Percentiles rank a stretch among this genome's conserved stretches.
Evolutionary conservation across 768 basidiomycete genomes (phyloP).

Genomic region (Auricularia heimuer): DNA sequence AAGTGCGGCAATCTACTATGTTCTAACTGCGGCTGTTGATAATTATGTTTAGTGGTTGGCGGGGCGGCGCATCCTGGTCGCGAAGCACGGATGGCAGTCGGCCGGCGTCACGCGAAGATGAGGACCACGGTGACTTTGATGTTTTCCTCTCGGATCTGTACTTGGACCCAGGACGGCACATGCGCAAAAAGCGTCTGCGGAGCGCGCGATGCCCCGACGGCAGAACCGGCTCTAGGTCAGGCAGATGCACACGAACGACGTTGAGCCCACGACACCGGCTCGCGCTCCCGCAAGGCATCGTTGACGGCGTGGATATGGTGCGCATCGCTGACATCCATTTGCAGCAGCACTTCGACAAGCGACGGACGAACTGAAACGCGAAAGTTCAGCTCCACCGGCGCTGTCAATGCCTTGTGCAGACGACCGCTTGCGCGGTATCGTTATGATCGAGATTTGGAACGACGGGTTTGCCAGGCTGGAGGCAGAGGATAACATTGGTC

Average conservation of each 20-base stretch:
- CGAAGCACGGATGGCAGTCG: constrained; percentile 32
- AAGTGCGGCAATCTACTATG: constrained; percentile 15
- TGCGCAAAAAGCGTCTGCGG: constrained; percentile 25
- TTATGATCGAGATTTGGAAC: too few relatives aligned
- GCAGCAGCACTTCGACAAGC: constrained; percentile 50
- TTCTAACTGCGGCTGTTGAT: not conserved
- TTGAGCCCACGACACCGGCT: constrained; percentile 17
- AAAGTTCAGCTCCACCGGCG: constrained; percentile 21
- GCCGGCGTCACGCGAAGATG: constrained; percentile 70
- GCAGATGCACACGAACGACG: not conserved
- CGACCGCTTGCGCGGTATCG: too few relatives aligned
- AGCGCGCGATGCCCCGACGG: constrained; percentile 49
- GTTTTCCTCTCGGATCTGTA: constrained; percentile 66
- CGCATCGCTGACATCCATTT: constrained; percentile 52
- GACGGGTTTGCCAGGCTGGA: too few relatives aligned
- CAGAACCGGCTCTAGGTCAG: not conserved
- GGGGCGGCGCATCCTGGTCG: constrained; percentile 47
- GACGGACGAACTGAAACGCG: constrained; percentile 59
- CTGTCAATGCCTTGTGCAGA: too few relatives aligned
- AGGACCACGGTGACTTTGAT: constrained; percentile 86
- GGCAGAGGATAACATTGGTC: too few relatives aligned
- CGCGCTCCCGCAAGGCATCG: constrained; percentile 49
- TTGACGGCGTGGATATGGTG: constrained; percentile 53
- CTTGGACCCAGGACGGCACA: constrained; percentile 33
- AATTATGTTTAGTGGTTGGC: constrained; percentile 47